phyloP scores from a whole-genome alignment of 176 grass and related monocot genomes.

The Cenchrus americanus region DNA sequence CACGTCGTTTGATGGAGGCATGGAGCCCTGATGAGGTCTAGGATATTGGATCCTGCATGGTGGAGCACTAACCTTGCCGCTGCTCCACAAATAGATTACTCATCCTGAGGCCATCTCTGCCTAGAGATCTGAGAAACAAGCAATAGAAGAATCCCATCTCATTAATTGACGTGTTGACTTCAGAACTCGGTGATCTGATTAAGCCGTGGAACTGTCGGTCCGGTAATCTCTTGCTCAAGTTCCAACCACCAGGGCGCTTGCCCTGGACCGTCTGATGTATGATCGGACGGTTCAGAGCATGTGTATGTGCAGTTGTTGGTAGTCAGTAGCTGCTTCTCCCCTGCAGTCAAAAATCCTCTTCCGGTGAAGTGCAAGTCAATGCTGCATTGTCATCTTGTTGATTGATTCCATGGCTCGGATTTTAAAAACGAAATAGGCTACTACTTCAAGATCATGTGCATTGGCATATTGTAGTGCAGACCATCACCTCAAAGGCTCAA shows the following conservation, averaged over 20 bases:
- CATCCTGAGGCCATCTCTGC: constrained; percentile 28
- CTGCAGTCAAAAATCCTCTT: neutral
- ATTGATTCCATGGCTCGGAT: constrained; percentile 11
- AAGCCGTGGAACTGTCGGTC: neutral
- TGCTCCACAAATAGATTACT: constrained; percentile 42
- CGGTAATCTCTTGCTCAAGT: neutral
- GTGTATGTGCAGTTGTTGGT: neutral
- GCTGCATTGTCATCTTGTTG: constrained; percentile 21
- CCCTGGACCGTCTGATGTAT: neutral
- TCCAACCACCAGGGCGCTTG: neutral
- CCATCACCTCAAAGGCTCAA: constrained; percentile 24
- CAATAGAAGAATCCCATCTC: constrained; percentile 41
- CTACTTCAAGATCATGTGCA: constrained; percentile 39
- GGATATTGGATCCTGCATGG: constrained; percentile 40
- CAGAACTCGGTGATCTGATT: constrained; percentile 17
- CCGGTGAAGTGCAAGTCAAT: constrained; percentile 39
- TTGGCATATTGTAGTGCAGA: constrained; percentile 22
- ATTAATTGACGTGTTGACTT: constrained; percentile 60
- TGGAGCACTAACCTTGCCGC: constrained; percentile 40
- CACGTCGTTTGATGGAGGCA: constrained; percentile 28
- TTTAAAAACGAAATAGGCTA: constrained; percentile 12
- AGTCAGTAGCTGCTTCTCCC: neutral
- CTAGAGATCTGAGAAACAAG: constrained; percentile 49
- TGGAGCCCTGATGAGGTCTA: neutral
- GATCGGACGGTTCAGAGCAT: constrained; percentile 7